Percentiles rank a stretch among this genome's conserved stretches.
Conservation (phyloP, 768 basidiomycete genomes). For the Phaffia tasmanica region DNA sequence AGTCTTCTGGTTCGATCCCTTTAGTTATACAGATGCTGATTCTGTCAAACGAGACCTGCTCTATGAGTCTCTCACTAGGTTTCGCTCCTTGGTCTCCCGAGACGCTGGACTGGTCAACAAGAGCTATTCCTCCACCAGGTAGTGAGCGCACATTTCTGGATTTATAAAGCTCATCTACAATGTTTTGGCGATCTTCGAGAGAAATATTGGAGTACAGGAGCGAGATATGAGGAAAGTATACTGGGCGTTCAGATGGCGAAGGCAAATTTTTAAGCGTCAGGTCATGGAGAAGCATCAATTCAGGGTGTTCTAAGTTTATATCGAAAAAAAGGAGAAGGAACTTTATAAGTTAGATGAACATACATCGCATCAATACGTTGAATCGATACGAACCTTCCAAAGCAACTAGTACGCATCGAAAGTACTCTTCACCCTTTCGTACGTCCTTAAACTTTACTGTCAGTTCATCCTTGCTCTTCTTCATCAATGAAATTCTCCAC, state of each 20-base stretch:
- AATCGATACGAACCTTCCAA: not conserved
- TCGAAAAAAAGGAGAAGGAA: no score
- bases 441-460: slow-evolving; percentile 20
- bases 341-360: no score
- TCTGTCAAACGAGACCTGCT: slow-evolving; percentile 2
- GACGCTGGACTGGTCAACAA: not conserved
- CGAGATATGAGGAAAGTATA: slow-evolving; percentile 18
- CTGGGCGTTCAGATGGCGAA: slow-evolving; percentile 16
- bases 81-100: not conserved
- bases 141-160: not conserved
- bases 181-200: not conserved
- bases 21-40: slow-evolving; percentile 13
- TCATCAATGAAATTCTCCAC: not conserved
- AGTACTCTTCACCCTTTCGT: slow-evolving; percentile 13
- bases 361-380: not conserved
- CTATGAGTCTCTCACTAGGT: not conserved
- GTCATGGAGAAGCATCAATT: slow-evolving; percentile 5
- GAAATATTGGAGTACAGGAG: slow-evolving; percentile 21
- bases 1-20: slow-evolving; percentile 3
- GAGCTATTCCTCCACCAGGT: slow-evolving; percentile 1
- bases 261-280: slow-evolving; percentile 8
- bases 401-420: slow-evolving; percentile 15
- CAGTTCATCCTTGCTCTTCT: not conserved
- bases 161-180: slow-evolving; percentile 3
- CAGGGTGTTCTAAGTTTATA: not conserved